Percentiles rank a stretch among this genome's conserved stretches.
Evolutionary conservation across 2,329 filamentous ascomycete species (phyloP).

Genomic region (Fusarium anguioides): DNA sequence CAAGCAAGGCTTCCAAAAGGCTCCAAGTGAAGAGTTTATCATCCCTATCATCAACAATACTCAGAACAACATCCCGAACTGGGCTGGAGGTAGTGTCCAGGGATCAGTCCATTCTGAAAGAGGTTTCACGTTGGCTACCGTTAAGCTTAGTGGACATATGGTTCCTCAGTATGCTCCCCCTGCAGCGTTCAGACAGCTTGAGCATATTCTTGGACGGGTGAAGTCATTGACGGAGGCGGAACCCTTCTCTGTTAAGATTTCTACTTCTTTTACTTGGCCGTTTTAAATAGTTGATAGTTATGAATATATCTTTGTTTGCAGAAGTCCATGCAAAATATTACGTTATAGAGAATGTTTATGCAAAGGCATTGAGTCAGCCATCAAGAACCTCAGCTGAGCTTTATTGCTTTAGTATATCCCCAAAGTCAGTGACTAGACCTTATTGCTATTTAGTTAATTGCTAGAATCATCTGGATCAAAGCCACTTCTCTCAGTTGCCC

Average conservation of each 20-base stretch:
- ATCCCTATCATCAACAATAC: constrained; percentile 18
- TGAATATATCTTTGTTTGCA: too few species aligned
- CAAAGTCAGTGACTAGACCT: too few species aligned
- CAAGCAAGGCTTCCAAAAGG: constrained; percentile 15
- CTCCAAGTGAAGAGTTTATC: constrained; percentile 3
- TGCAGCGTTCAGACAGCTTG: constrained; percentile 12
- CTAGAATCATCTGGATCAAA: too few species aligned
- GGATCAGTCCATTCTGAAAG: constrained; percentile 5
- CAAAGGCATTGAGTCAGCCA: too few species aligned
- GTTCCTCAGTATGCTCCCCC: constrained; percentile 23
- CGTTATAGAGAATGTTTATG: too few species aligned
- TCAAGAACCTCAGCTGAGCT: too few species aligned
- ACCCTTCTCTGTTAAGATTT: constrained; percentile 9
- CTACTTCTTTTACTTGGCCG: constrained; percentile 21
- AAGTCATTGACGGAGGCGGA: constrained; percentile 9
- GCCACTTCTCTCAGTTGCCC: too few species aligned
- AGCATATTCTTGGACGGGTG: constrained; percentile 21
- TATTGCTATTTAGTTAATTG: too few species aligned
- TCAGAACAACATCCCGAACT: constrained; percentile 9
- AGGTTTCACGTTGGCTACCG: constrained; percentile 7
- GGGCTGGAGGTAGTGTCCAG: constrained; percentile 20
- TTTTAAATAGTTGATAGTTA: not conserved
- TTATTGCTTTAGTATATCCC: too few species aligned
- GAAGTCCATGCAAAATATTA: too few species aligned
- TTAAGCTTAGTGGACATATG: constrained; percentile 25